Conservation (phyloP, 306 rosid species). For the Abrus pulchellus region DNA sequence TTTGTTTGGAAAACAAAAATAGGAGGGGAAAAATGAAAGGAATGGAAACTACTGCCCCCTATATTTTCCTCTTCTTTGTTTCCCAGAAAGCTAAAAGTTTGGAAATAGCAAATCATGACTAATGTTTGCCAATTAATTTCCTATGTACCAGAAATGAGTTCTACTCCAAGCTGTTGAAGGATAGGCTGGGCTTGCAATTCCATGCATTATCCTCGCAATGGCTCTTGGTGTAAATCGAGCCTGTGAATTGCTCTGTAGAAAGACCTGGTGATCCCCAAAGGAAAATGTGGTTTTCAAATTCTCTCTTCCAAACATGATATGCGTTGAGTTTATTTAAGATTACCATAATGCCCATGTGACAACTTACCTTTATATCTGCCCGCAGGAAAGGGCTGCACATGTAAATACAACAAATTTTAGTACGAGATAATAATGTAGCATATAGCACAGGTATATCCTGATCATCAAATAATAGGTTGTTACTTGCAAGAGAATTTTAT, state of each 20-base stretch:
- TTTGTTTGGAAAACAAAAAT: conserved; percentile 17
- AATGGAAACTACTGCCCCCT: conserved; percentile 20
- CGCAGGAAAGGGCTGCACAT: conserved; percentile 88
- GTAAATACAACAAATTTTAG: conserved; percentile 57
- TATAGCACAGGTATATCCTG: conserved; percentile 21
- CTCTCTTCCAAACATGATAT: conserved; percentile 34
- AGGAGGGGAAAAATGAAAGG: conserved; percentile 6
- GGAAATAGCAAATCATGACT: conserved; percentile 7
- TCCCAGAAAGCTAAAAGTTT: conserved; percentile 37
- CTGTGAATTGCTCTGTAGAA: conserved; percentile 84
- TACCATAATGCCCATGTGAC: conserved; percentile 28
- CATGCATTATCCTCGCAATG: conserved; percentile 93
- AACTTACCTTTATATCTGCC: conserved; percentile 89
- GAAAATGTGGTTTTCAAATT: conserved; percentile 18
- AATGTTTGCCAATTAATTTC: background rate
- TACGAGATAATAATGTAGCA: conserved; percentile 39
- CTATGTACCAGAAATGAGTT: conserved; percentile 89
- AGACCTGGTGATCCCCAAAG: conserved; percentile 70
- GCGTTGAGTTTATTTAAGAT: conserved; percentile 38
- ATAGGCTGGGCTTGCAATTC: conserved; percentile 94
- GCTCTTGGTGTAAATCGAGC: conserved; percentile 94
- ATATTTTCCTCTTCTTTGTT: conserved; percentile 10
- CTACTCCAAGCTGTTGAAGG: conserved; percentile 82
- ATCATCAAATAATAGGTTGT: conserved; percentile 35
- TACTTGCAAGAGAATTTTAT: background rate